These are phyloP conservation scores for Xylariaceae sp. DNA, from an alignment of 2,329 filamentous ascomycete genomes.

Conservation along the genomic window DNA sequence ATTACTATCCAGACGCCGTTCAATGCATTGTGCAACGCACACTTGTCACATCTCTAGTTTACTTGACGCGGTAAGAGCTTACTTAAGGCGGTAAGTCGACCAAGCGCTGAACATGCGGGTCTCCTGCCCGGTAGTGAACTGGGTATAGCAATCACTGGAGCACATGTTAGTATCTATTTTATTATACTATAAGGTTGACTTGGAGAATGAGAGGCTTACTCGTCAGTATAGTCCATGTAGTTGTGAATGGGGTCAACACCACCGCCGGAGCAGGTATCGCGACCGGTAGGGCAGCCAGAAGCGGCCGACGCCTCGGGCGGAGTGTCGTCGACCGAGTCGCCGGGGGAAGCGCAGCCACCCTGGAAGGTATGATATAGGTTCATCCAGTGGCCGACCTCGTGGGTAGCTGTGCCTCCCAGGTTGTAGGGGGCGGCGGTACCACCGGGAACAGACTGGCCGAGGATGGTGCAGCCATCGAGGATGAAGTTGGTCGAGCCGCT, in stretches of 20 bases:
- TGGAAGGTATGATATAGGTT: constrained; percentile 52
- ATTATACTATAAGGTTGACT: constrained; percentile 11
- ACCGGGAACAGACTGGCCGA: constrained; percentile 37
- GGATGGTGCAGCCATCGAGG: constrained; percentile 44
- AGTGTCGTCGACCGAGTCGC: constrained; percentile 50
- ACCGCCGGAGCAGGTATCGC: constrained; percentile 43
- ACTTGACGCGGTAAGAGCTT: too few species aligned
- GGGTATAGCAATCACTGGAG: constrained; percentile 50
- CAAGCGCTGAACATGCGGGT: constrained; percentile 50
- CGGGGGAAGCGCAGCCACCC: constrained; percentile 49
- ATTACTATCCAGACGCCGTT: constrained; percentile 13
- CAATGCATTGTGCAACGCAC: constrained; percentile 2
- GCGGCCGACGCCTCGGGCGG: constrained; percentile 47
- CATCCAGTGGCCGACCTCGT: constrained; percentile 52
- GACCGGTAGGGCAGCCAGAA: constrained; percentile 46
- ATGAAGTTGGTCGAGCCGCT: constrained; percentile 45
- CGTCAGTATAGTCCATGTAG: constrained; percentile 49
- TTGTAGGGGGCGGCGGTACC: constrained; percentile 40
- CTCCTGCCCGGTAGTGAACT: constrained; percentile 53
- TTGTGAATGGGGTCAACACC: constrained; percentile 46
- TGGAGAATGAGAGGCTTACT: constrained; percentile 42
- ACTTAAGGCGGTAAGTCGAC: constrained; percentile 48
- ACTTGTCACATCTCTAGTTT: neutral
- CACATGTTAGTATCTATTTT: constrained; percentile 32
- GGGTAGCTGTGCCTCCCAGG: constrained; percentile 46